Conservation (phyloP, 73 alveolate species). For the Effrenium voratum region DNA sequence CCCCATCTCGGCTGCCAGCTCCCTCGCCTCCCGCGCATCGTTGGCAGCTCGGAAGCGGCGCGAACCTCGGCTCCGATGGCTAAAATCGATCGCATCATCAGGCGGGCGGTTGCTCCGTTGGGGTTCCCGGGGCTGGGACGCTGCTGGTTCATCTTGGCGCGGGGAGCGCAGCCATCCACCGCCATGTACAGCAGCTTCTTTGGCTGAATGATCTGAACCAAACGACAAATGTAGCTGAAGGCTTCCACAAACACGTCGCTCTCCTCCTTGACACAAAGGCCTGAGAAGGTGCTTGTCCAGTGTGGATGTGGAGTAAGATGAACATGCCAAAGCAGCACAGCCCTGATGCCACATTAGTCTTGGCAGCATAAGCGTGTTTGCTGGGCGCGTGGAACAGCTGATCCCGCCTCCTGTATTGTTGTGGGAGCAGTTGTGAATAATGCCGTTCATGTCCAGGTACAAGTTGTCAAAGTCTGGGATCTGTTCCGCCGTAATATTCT, state of each 20-base stretch:
- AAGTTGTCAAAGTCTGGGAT: conserved; percentile 98
- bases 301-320: not conserved
- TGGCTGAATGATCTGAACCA: conserved; percentile 81
- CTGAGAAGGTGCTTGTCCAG: conserved; percentile 47
- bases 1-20: conserved; percentile 75
- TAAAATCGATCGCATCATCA: not conserved
- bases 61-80: conserved; percentile 21
- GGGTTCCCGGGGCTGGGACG: not conserved
- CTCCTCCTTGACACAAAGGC: conserved; percentile 97
- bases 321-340: not conserved
- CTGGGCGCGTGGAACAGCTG: not conserved
- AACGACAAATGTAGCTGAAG: conserved; percentile 97
- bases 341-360: not conserved
- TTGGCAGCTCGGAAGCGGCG: conserved; percentile 94
- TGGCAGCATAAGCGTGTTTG: not conserved
- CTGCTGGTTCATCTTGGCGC: conserved; percentile 94
- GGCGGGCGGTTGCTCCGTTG: not conserved
- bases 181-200: conserved; percentile 98
- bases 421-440: conserved; percentile 99
- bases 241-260: conserved; percentile 98
- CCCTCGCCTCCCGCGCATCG: conserved; percentile 85
- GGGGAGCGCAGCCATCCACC: conserved; percentile 97
- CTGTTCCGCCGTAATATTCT: conserved; percentile 75
- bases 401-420: conserved; percentile 75
- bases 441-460: conserved; percentile 99